These are phyloP conservation scores for Fusarium circinatum DNA, from an alignment of 2,329 filamentous ascomycete genomes.

Conservation along the genomic window DNA sequence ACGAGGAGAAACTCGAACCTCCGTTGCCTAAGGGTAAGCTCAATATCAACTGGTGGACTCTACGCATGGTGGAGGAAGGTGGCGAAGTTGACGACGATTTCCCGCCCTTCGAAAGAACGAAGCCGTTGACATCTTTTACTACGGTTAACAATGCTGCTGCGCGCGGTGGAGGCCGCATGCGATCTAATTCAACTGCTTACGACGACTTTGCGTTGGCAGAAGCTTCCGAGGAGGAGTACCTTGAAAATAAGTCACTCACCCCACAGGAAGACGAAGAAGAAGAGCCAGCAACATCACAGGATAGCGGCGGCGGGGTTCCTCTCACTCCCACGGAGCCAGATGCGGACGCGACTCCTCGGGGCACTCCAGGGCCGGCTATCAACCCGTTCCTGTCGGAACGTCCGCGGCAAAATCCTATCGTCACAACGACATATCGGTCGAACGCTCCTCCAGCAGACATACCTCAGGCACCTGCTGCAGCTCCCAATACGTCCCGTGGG, in stretches of 20 bases:
- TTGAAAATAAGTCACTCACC: slow-evolving; percentile 74
- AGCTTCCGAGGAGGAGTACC: slow-evolving; percentile 74
- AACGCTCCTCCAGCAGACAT: slow-evolving; percentile 66
- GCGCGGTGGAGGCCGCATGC: slow-evolving; percentile 65
- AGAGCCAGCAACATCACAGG: slow-evolving; percentile 41
- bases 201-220: slow-evolving; percentile 85
- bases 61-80: slow-evolving; percentile 86
- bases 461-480: slow-evolving; percentile 59
- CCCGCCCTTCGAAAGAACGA: slow-evolving; percentile 78
- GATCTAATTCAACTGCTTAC: slow-evolving; percentile 79
- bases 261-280: slow-evolving; percentile 69
- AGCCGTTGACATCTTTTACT: slow-evolving; percentile 80
- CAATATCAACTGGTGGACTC: slow-evolving; percentile 84
- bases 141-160: slow-evolving; percentile 86
- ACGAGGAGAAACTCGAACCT: slow-evolving; percentile 79
- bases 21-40: slow-evolving; percentile 71
- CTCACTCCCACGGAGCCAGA: slow-evolving; percentile 46
- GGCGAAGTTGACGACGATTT: slow-evolving; percentile 89
- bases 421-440: slow-evolving; percentile 68
- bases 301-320: slow-evolving; percentile 38
- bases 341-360: slow-evolving; percentile 42
- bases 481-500: slow-evolving; percentile 62
- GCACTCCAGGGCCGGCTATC: slow-evolving; percentile 45
- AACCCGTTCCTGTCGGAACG: slow-evolving; percentile 46
- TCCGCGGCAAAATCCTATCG: slow-evolving; percentile 66